Conservation (phyloP, 2,329 filamentous ascomycete genomes). For the Boeremia exigua region DNA sequence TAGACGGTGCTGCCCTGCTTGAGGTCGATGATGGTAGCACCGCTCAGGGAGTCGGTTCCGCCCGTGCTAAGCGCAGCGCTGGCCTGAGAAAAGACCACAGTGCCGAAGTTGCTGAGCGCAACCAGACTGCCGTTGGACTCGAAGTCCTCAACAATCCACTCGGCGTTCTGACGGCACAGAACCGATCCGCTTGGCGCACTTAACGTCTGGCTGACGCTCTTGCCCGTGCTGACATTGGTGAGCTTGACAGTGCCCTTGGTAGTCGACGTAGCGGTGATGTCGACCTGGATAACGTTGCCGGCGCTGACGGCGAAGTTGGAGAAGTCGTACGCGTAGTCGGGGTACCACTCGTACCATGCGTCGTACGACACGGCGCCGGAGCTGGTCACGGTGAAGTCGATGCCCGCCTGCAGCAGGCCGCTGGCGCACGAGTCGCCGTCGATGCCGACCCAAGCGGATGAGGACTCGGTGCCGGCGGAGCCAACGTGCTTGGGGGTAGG, state of each 20-base stretch:
- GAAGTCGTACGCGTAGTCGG: conserved; percentile 63
- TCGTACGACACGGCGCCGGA: conserved; percentile 53
- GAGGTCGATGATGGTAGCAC: conserved; percentile 56
- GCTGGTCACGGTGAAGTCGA: conserved; percentile 58
- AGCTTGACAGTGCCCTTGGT: conserved; percentile 56
- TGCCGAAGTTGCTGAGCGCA: conserved; percentile 56
- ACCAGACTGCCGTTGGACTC: conserved; percentile 50
- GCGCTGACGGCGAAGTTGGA: conserved; percentile 52
- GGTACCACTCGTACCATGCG: conserved; percentile 69
- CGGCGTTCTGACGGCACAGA: conserved; percentile 54
- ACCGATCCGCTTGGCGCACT: conserved; percentile 14
- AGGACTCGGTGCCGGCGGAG: conserved; percentile 51
- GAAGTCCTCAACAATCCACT: conserved; percentile 69
- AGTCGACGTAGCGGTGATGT: conserved; percentile 49
- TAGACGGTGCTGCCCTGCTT: conserved; percentile 48
- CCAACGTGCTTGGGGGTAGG: conserved; percentile 55
- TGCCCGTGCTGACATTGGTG: conserved; percentile 60
- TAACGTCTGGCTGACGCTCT: conserved; percentile 60
- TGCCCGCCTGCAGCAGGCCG: conserved; percentile 64
- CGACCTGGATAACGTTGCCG: conserved; percentile 55
- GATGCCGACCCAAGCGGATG: conserved; percentile 66
- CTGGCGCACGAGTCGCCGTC: conserved; percentile 63
- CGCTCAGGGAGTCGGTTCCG: conserved; percentile 42
- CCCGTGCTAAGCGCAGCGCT: conserved; percentile 40
- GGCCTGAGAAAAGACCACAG: conserved; percentile 53